These are phyloP conservation scores for Trichophyton equinum DNA, from an alignment of 2,329 filamentous ascomycete genomes.

Conservation along the genomic window DNA sequence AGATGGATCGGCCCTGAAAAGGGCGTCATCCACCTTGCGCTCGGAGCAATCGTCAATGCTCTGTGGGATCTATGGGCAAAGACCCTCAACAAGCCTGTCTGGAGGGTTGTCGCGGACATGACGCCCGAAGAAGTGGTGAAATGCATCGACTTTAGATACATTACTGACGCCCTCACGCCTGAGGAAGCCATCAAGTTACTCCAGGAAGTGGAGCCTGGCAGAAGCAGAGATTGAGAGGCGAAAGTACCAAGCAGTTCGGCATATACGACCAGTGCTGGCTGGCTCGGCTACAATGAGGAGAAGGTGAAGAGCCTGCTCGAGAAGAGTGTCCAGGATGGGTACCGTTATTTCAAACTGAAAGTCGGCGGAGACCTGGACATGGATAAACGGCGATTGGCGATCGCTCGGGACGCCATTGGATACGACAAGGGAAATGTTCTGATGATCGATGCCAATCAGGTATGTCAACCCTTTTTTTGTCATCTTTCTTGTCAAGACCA, in stretches of 20 bases:
- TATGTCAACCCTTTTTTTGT: constrained; percentile 20
- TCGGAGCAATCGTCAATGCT: constrained; percentile 80
- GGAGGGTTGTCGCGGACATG: constrained; percentile 84
- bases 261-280: constrained; percentile 82
- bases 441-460: constrained; percentile 89
- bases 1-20: constrained; percentile 93
- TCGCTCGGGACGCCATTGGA: constrained; percentile 68
- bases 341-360: constrained; percentile 83
- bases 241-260: constrained; percentile 64
- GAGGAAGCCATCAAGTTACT: constrained; percentile 67
- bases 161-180: constrained; percentile 81
- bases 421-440: constrained; percentile 72
- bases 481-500: background rate
- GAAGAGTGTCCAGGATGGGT: constrained; percentile 64
- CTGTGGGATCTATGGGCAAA: constrained; percentile 96
- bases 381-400: constrained; percentile 56
- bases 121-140: constrained; percentile 71
- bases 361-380: constrained; percentile 62
- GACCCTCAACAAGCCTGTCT: constrained; percentile 71
- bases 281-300: constrained; percentile 81
- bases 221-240: constrained; percentile 60
- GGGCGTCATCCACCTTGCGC: constrained; percentile 82
- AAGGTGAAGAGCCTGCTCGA: constrained; percentile 66
- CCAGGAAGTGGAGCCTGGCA: constrained; percentile 51
- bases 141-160: constrained; percentile 90